Percentiles rank a stretch among this genome's conserved stretches.
These are phyloP conservation scores for Neocucurbitaria cava DNA, from an alignment of 2,329 filamentous ascomycete genomes.

Conservation along the genomic window DNA sequence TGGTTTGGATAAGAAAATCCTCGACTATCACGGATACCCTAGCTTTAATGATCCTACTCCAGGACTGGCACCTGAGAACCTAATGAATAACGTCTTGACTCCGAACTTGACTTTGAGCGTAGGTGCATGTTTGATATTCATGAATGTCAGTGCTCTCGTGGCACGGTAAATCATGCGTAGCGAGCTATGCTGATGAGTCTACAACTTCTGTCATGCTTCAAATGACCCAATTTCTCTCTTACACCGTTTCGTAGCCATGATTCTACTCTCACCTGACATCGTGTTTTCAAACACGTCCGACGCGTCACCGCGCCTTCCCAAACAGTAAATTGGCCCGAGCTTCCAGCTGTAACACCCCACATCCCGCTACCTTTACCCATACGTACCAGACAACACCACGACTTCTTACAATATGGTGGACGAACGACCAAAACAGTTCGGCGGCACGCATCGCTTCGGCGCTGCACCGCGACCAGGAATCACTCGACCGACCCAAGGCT, in stretches of 20 bases:
- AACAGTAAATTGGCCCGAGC: neutral
- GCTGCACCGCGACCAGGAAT: constrained; percentile 5
- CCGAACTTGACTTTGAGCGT: neutral
- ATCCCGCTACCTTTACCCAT: neutral
- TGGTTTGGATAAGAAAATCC: constrained; percentile 22
- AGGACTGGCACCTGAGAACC: constrained; percentile 43
- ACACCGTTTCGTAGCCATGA: constrained; percentile 8
- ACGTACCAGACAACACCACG: constrained; percentile 6
- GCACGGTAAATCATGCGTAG: neutral
- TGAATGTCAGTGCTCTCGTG: neutral
- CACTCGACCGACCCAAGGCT: neutral
- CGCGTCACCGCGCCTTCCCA: constrained; percentile 5
- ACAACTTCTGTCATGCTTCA: neutral
- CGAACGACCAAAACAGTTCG: constrained; percentile 12
- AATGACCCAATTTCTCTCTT: neutral
- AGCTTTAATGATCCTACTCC: constrained; percentile 40
- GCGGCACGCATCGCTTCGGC: constrained; percentile 14
- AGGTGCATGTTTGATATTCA: too few species aligned
- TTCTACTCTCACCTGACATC: constrained; percentile 21
- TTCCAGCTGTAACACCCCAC: neutral
- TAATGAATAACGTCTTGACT: constrained; percentile 35
- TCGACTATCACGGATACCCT: constrained; percentile 31
- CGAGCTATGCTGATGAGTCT: neutral
- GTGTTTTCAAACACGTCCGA: constrained; percentile 18
- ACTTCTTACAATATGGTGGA: constrained; percentile 14